Base-by-base conservation (phyloP, 257 asterid genomes). In the Jacaranda mimosifolia region DNA sequence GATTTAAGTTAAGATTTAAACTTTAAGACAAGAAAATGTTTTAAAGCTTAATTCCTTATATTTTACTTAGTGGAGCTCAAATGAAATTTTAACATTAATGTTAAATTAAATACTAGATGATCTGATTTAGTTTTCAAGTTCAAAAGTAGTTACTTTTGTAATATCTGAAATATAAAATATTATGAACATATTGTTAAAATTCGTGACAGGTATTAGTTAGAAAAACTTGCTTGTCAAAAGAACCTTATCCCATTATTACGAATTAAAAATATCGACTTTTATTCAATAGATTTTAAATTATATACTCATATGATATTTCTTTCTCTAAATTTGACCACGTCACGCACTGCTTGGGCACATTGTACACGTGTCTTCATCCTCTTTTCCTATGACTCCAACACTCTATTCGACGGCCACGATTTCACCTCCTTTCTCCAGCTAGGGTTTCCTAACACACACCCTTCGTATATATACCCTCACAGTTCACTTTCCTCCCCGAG, bases 391-490 rank as follows among this genome's bases (percentile, higher is more conserved):
- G 36, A 13, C 2, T 57, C 43, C 57, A 9, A 11, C 32, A 70
- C 5, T 65, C 9, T 21, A 72, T 58, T 57, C 38, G 12, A 84
- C 88, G 86, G 91, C 55, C 52, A n/a, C 63, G 85, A 87, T 81
- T 79, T 66, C 39, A 58, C 21, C 46, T 6, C 46, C 19, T 18
- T 8, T 45, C 42, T 52, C 10, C 59, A 58, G 35, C 74, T 87
- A 87, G 91, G 94, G 91, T 85, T 85, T 89, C 80, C 57, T 0
- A 48, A 15, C 7, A 26, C 62, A 9, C 74, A 70, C 3, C 39
- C 69, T 49, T 68, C 76, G 42, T 68, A 83, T 85, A 68, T 82
- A 85, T 86, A 42, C 5, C 65, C 53, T 15, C 63, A 65, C 82
- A 74, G 83, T 80, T 73, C 19, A 65, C 8, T 13, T 15, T 57